A percentile compares a stretch with the other conserved stretches of the same genome.
Conservation (phyloP, 1,139 yeast genomes). For the Taphrina betulina region DNA sequence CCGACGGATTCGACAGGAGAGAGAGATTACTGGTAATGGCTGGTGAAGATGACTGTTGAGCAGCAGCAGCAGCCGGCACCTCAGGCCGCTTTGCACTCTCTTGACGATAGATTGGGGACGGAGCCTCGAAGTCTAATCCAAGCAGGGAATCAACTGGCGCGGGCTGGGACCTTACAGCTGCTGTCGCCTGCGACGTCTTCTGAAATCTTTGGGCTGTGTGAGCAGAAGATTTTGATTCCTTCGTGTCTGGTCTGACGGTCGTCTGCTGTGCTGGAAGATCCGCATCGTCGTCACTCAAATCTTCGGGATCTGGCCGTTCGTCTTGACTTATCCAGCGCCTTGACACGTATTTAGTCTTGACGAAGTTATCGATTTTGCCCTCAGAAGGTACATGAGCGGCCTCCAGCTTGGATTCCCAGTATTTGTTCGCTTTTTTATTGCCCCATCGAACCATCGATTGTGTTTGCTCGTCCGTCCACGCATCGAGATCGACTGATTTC, state of each 20-base stretch:
- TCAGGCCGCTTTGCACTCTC: no score
- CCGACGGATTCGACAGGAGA: constrained; percentile 8
- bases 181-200: constrained; percentile 34
- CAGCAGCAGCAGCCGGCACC: constrained; percentile 38
- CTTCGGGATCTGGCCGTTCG: constrained; percentile 59
- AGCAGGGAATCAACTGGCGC: constrained; percentile 40
- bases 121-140: constrained; percentile 44
- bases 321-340: constrained; percentile 72
- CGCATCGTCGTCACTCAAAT: constrained; percentile 38
- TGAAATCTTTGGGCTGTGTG: constrained; percentile 28
- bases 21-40: constrained; percentile 13
- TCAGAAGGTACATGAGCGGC: constrained; percentile 73
- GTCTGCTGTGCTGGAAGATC: not conserved
- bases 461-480: constrained; percentile 94
- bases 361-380: constrained; percentile 79
- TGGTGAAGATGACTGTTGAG: constrained; percentile 35
- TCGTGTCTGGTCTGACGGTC: constrained; percentile 27
- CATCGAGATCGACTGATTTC: constrained; percentile 87
- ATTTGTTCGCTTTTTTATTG: constrained; percentile 67
- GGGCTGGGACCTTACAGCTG: constrained; percentile 10
- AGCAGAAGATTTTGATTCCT: not conserved
- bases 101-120: no score
- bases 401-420: constrained; percentile 82
- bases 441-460: constrained; percentile 85
- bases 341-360: constrained; percentile 84